Evolutionary conservation across 495 filamentous ascomycete genomes (phyloP), one percentile per base, ranked within the genome.

Genomic region (Extremus antarcticus): DNA sequence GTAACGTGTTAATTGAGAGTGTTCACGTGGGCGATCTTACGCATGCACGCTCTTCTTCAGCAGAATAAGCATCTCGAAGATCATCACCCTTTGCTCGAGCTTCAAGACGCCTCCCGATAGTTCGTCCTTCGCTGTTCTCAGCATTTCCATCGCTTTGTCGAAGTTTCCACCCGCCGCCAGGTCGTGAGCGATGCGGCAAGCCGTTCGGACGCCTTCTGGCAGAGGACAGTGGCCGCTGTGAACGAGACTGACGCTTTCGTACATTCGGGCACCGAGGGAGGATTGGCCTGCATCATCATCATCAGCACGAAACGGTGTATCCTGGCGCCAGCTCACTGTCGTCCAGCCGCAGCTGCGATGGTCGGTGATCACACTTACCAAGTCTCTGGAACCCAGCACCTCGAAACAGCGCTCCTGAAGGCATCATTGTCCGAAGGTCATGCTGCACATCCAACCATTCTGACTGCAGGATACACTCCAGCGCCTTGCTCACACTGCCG

Each of bases 361-460:
- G n/a, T n/a, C n/a, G n/a, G n/a, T n/a, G n/a, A n/a, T n/a, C n/a
- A n/a, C n/a, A n/a, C 63, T 71, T 70, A 74, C 90, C 90, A 60
- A 95, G 77, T 29, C 92, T 75, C 38, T 84, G 79, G 75, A 85
- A 95, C 21, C 92, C 57, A 1, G 85, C 74, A 46, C 86, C 82
- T 48, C 79, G 76, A 24, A 94, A 73, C 13, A 86, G 71, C 65
- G 87, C 77, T 61, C 90, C 84, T 11, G 82, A 72, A 0, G 88
- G 88, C 59, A 87, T 78, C 58, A 85, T 82, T 58, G 76, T 81
- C 51, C 78, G 74, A 58, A 94, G 77, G 60, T 85, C 81, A 48
- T 87, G 84, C 25, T 83, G 82, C 46, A 91, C 77, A 54, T 88
- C 84, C 32, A 96, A 70, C 62, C 94, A 86, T 0, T 88, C 88